These are phyloP conservation scores for Ophiosphaerella narmari DNA, from an alignment of 2,329 filamentous ascomycete genomes.

Conservation along the genomic window DNA sequence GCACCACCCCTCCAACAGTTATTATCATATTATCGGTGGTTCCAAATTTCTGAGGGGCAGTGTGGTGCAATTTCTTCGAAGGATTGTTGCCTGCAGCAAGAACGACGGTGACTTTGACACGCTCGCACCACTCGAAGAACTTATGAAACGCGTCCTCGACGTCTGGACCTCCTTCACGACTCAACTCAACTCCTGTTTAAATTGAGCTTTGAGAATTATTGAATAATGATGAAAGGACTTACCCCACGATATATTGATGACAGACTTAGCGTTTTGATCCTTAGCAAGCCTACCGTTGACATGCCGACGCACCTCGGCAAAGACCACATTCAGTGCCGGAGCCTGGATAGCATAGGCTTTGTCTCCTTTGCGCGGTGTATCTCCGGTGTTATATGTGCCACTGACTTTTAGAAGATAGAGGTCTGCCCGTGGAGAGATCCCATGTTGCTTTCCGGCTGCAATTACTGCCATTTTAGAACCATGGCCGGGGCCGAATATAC, in stretches of 20 bases:
- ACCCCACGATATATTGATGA: slow-evolving; percentile 18
- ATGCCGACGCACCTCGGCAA: not conserved
- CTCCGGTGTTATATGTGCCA: not conserved
- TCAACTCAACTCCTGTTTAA: not conserved
- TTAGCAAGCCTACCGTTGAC: not conserved
- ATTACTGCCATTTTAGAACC: slow-evolving; percentile 9
- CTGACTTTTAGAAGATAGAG: slow-evolving; percentile 3
- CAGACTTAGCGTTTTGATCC: slow-evolving; percentile 4
- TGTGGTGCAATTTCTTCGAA: not conserved
- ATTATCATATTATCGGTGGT: not conserved
- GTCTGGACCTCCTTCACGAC: not conserved
- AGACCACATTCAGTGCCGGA: not conserved
- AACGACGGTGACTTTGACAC: not conserved
- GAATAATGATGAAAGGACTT: not conserved
- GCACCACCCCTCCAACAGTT: not conserved
- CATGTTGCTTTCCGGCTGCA: slow-evolving; percentile 1
- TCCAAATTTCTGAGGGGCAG: not conserved
- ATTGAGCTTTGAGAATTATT: not conserved
- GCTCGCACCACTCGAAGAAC: not conserved
- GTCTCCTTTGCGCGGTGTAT: not conserved
- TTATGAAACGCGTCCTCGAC: not conserved
- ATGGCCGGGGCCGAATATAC: not conserved
- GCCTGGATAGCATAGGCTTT: not conserved
- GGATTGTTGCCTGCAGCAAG: not conserved
- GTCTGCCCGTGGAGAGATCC: slow-evolving; percentile 4